Conservation (phyloP, 2,329 filamentous ascomycete genomes). For the Ascochyta koolunga region DNA sequence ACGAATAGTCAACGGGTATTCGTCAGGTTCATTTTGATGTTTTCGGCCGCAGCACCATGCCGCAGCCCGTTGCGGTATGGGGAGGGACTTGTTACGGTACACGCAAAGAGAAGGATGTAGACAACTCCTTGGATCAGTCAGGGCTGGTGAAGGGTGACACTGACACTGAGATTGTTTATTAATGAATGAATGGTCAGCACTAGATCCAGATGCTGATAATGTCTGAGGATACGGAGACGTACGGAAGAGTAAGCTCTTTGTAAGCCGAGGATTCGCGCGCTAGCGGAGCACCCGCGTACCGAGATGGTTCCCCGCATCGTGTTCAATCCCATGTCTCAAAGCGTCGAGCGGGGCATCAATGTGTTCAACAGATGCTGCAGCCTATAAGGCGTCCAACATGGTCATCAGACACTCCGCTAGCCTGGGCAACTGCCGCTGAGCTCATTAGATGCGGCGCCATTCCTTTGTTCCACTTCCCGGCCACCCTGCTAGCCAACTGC, state of each 20-base stretch:
- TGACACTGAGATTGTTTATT: background rate
- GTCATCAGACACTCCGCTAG: background rate
- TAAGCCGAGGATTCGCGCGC: background rate
- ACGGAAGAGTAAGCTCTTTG: constrained; percentile 5
- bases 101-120: constrained; percentile 4
- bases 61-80: background rate
- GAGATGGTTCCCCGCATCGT: background rate
- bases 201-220: no score
- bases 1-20: constrained; percentile 21
- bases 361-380: background rate
- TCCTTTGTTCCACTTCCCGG: background rate
- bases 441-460: constrained; percentile 3
- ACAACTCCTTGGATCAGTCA: constrained; percentile 5
- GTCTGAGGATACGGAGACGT: background rate
- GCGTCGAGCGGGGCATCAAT: background rate
- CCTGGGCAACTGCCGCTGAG: background rate
- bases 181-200: no score
- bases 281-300: background rate
- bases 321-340: background rate
- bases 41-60: background rate
- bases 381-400: constrained; percentile 9
- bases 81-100: background rate
- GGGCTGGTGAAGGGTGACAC: background rate
- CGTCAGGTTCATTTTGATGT: background rate
- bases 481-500: constrained; percentile 3